Evolutionary conservation across 805 yeast genomes (phyloP).

Genomic region (Candida anglica): DNA sequence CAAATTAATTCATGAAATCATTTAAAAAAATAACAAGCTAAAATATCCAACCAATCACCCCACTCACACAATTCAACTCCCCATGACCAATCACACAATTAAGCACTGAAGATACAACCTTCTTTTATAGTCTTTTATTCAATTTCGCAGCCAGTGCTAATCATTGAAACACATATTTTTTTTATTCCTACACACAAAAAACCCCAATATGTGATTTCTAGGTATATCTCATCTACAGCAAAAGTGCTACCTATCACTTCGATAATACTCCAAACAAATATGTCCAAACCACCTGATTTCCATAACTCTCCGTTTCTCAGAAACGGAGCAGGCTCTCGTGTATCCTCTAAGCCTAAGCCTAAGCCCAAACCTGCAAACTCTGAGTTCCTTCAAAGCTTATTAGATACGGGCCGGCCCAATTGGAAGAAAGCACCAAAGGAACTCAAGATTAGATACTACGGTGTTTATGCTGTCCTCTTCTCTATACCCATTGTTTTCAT

Average conservation of each 20-base stretch:
- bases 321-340: constrained; percentile 12
- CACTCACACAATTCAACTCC: too few species aligned
- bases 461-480: constrained; percentile 32
- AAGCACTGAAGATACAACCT: too few species aligned
- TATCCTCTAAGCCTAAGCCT: too few species aligned
- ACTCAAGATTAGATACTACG: constrained; percentile 31
- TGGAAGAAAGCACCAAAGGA: constrained; percentile 43
- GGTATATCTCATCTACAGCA: background rate
- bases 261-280: background rate
- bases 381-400: constrained; percentile 33
- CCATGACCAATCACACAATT: too few species aligned
- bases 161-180: too few species aligned
- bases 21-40: too few species aligned
- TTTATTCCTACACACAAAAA: too few species aligned
- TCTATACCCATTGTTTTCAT: constrained; percentile 34
- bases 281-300: too few species aligned
- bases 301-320: constrained; percentile 26
- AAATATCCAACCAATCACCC: too few species aligned
- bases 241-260: background rate
- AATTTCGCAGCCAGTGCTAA: too few species aligned
- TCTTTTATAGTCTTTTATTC: too few species aligned
- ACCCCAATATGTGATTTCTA: background rate
- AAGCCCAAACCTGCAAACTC: constrained; percentile 17
- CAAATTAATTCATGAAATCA: too few species aligned
- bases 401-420: constrained; percentile 37